Evolutionary conservation across 768 basidiomycete species (phyloP).

Genomic region (Naematelia encephala): DNA sequence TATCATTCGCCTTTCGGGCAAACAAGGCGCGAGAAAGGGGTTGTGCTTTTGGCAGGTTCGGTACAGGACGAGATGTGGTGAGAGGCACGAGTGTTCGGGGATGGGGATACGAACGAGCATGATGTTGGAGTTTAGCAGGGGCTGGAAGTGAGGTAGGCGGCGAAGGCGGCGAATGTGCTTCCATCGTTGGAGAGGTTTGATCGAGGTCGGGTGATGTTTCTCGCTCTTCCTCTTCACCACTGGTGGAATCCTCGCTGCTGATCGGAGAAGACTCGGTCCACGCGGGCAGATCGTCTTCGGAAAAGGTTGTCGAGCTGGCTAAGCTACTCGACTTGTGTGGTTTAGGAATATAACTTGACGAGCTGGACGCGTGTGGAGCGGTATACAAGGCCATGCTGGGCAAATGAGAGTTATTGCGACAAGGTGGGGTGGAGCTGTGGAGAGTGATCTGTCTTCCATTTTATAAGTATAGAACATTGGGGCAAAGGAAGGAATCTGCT

Average conservation of each 20-base stretch:
- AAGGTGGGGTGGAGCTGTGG: too few relatives aligned
- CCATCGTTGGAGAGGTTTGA: background rate
- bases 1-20: slow-evolving; percentile 18
- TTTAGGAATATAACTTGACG: background rate
- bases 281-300: background rate
- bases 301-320: background rate
- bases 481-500: background rate
- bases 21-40: slow-evolving; percentile 36
- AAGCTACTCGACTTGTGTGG: background rate
- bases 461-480: too few relatives aligned
- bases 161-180: background rate
- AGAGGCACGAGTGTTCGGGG: background rate
- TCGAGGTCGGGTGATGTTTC: background rate
- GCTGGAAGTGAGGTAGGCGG: background rate
- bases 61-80: background rate
- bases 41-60: slow-evolving; percentile 33
- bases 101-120: background rate
- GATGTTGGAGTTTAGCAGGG: background rate
- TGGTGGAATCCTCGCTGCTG: background rate
- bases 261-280: background rate
- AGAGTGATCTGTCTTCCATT: too few relatives aligned
- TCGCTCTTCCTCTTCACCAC: background rate
- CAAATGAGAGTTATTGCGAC: too few relatives aligned
- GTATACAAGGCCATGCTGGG: background rate
- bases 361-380: background rate